phyloP scores from a whole-genome alignment of 2,329 filamentous ascomycete species.

The Pseudonectria foliicola region DNA sequence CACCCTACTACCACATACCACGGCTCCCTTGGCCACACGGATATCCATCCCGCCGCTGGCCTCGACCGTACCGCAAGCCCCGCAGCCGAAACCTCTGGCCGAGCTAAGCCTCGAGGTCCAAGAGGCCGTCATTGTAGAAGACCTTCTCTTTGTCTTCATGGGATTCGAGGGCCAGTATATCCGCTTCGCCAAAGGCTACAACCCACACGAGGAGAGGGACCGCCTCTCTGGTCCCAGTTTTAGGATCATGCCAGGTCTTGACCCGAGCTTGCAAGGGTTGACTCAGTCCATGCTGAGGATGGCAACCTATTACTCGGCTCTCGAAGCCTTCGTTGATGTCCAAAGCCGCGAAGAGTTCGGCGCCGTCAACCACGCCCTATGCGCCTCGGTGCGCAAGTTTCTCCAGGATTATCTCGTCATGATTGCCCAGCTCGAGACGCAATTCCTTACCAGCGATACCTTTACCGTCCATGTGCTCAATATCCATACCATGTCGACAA shows the following conservation, averaged over 20 bases:
- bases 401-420: slow-evolving; percentile 91
- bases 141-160: slow-evolving; percentile 93
- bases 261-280: slow-evolving; percentile 85
- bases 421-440: slow-evolving; percentile 87
- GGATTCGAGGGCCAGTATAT: slow-evolving; percentile 98
- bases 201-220: slow-evolving; percentile 79
- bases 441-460: slow-evolving; percentile 77
- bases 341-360: slow-evolving; percentile 91
- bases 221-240: slow-evolving; percentile 77
- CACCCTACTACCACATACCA: slow-evolving; percentile 59
- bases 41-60: slow-evolving; percentile 65
- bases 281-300: slow-evolving; percentile 85
- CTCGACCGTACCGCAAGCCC: slow-evolving; percentile 64
- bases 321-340: slow-evolving; percentile 90
- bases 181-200: slow-evolving; percentile 74
- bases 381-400: slow-evolving; percentile 85
- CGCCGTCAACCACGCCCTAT: slow-evolving; percentile 89
- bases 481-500: slow-evolving; percentile 81
- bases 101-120: slow-evolving; percentile 73
- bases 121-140: slow-evolving; percentile 81
- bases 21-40: slow-evolving; percentile 64
- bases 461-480: slow-evolving; percentile 94
- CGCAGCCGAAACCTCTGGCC: slow-evolving; percentile 59
- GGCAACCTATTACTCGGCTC: slow-evolving; percentile 85
- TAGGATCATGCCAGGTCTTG: slow-evolving; percentile 72